Evolutionary conservation across 768 basidiomycete species (phyloP).

Genomic region (Mycena rosella): DNA sequence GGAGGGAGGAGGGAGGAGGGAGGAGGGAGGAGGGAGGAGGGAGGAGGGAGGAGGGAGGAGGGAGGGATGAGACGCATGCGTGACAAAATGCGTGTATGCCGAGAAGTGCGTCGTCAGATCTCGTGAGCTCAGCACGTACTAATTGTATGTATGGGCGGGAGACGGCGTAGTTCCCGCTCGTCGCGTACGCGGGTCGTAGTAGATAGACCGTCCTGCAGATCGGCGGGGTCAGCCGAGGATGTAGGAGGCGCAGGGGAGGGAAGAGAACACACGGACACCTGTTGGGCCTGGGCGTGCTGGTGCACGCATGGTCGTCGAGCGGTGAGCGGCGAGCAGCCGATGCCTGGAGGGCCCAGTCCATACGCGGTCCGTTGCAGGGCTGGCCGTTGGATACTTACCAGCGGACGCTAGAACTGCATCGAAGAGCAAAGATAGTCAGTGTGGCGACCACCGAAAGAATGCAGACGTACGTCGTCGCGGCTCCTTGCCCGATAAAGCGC

Average conservation of each 20-base stretch:
- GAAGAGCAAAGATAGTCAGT: background rate
- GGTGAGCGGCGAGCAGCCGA: no score
- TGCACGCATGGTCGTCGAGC: conserved; percentile 50
- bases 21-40: no score
- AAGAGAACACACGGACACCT: conserved; percentile 54
- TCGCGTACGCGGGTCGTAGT: conserved; percentile 56
- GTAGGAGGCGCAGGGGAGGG: no score
- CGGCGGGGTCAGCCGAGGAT: background rate
- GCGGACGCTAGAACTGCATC: no score
- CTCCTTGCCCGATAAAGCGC: conserved; percentile 48
- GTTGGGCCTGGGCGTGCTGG: conserved; percentile 50
- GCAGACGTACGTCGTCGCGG: conserved; percentile 50
- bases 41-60: no score
- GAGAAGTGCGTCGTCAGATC: conserved; percentile 6
- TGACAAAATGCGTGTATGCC: conserved; percentile 5
- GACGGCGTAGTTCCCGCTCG: conserved; percentile 48
- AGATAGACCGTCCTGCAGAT: conserved; percentile 50
- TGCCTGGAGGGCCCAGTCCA: conserved; percentile 36
- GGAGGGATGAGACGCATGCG: background rate
- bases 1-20: no score
- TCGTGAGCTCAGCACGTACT: background rate
- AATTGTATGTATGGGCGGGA: background rate
- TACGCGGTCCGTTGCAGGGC: background rate
- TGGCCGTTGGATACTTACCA: no score
- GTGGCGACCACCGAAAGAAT: background rate